Evolutionary conservation across 345 rosid species (phyloP), one percentile per base, ranked within the genome.

Genomic region (Hibiscus mutabilis): DNA sequence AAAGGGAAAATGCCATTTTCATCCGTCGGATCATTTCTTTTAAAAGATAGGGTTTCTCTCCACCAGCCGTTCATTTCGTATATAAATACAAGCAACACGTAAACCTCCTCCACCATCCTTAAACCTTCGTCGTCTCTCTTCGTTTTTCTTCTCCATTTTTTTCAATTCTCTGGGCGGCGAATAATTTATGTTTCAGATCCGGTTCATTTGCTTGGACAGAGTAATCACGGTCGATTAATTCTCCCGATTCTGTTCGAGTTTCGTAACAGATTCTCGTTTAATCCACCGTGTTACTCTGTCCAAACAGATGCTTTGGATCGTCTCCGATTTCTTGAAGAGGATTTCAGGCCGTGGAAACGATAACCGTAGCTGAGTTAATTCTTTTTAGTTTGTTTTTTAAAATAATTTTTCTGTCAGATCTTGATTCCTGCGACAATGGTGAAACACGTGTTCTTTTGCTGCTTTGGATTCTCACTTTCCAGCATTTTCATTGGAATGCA

Each of bases 161-260:
- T 49, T 51, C 56, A 7, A 51, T 51, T 42, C 58, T 53, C 9
- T 18, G 11, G 24, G 22, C 24, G 18, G 9, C 5, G 65, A 56
- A 56, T 29, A 56, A 22, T 3, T 29, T 2, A 2, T 15, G 3
- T 29, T 60, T 53, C 65, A 16, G 74, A 64, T 62, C 57, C 70
- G 42, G 49, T 69, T 47, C 59, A 14, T 76, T 55, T 70, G 74
- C 14, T 76, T 76, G 78, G 74, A 76, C 78, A 76, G 79, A 71
- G 71, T 65, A 76, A 76, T 76, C 79, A 76, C 75, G 79, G 79
- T 70, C 60, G 78, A 70, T 35, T 19, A 15, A 35, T 8, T 56
- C 25, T 18, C 51, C 8, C 25, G 3, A 53, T 18, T 44, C 22
- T 67, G 58, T 46, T 67, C 24, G 18, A 22, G 13, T 42, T 42